Evolutionary conservation across 257 asterid species (phyloP).

Genomic region (Solanum piurae): DNA sequence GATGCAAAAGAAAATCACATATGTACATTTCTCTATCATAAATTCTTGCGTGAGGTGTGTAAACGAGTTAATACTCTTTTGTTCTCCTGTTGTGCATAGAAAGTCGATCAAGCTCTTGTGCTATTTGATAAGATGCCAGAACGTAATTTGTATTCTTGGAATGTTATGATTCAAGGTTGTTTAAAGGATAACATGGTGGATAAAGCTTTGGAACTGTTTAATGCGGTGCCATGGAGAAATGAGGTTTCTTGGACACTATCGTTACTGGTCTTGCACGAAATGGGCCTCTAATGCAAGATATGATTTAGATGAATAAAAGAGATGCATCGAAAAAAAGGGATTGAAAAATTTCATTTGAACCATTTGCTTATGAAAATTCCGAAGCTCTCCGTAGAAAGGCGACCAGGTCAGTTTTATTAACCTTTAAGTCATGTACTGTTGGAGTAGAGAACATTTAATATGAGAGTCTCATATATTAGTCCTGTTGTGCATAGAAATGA

Average conservation of each 20-base stretch:
- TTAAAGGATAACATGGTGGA: constrained; percentile 24
- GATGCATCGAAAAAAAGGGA: too few species aligned
- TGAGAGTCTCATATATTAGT: too few species aligned
- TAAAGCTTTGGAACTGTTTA: constrained; percentile 35
- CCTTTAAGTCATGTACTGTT: too few species aligned
- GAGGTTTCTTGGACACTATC: constrained; percentile 52
- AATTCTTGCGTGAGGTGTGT: not conserved
- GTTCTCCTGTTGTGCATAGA: not conserved
- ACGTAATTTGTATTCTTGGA: constrained; percentile 40
- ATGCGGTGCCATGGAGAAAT: constrained; percentile 38
- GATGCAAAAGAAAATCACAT: not conserved
- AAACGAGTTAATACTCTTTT: not conserved
- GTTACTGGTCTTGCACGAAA: constrained; percentile 46
- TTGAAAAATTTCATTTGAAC: too few species aligned
- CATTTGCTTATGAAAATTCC: too few species aligned
- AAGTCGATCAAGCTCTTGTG: constrained; percentile 34
- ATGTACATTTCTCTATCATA: not conserved
- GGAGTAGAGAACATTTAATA: too few species aligned
- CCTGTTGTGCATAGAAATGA: not conserved
- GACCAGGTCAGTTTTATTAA: too few species aligned
- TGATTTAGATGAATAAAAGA: too few species aligned
- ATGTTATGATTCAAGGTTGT: constrained; percentile 34
- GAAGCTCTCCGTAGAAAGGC: too few species aligned
- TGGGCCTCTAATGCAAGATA: constrained; percentile 6
- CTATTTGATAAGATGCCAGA: constrained; percentile 37